Evolutionary conservation across 192 early-diverging fungal species (phyloP).

Genomic region (Kappamyces sp.): DNA sequence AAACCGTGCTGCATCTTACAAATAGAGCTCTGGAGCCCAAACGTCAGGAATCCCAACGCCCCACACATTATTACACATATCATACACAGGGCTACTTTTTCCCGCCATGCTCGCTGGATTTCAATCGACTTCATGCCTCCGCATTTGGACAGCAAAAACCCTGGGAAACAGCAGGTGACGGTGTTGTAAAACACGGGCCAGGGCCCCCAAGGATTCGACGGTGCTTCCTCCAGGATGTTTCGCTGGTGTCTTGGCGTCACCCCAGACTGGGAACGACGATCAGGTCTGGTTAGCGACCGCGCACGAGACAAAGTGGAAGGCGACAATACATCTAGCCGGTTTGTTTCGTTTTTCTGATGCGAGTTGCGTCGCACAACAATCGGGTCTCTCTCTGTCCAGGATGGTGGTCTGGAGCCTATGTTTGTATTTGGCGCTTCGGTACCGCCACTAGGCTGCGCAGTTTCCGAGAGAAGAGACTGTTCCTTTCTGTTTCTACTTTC

Average conservation of each 20-base stretch:
- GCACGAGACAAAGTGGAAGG: background rate
- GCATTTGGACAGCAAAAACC: slow-evolving; percentile 53
- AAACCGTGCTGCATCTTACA: slow-evolving; percentile 4
- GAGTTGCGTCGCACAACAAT: too few species aligned
- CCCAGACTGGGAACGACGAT: background rate
- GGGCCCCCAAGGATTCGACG: slow-evolving; percentile 58
- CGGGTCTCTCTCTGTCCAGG: too few species aligned
- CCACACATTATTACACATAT: slow-evolving; percentile 73
- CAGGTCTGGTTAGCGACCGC: background rate
- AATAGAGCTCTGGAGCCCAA: slow-evolving; percentile 30
- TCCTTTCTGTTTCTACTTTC: too few species aligned
- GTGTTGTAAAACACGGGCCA: slow-evolving; percentile 56
- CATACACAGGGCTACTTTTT: slow-evolving; percentile 88
- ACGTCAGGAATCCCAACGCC: slow-evolving; percentile 41
- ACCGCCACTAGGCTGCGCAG: too few species aligned
- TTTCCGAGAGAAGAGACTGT: too few species aligned
- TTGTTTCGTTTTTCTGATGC: too few species aligned
- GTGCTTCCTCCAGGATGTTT: background rate
- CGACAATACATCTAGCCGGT: too few species aligned
- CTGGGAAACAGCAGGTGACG: slow-evolving; percentile 83
- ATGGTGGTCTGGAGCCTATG: too few species aligned
- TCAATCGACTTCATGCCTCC: slow-evolving; percentile 70
- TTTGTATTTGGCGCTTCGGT: too few species aligned
- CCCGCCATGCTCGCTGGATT: slow-evolving; percentile 91
- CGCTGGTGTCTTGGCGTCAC: background rate